Evolutionary conservation across 1,284 basidiomycete genomes (phyloP).

Genomic region (Cutaneotrichosporon spelunceum): DNA sequence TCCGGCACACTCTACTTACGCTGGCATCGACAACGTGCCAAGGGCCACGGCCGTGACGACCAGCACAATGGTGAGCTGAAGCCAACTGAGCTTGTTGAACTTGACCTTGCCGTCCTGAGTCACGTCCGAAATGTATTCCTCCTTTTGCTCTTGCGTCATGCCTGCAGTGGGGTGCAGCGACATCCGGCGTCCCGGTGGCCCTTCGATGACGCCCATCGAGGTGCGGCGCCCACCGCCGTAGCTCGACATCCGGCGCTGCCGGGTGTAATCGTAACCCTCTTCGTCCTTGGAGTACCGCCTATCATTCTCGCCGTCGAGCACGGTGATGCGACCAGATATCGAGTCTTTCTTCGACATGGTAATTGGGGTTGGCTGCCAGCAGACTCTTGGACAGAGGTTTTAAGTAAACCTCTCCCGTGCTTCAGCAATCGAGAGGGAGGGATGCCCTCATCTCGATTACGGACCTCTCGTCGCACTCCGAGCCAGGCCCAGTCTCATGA

Average conservation of each 20-base stretch:
- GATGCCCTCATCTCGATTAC: not conserved
- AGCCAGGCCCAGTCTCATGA: too few relatives aligned
- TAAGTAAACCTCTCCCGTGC: not conserved
- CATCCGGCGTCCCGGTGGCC: not conserved
- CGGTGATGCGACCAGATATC: not conserved
- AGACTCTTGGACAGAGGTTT: not conserved
- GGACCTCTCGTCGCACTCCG: not conserved
- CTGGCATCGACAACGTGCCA: conserved; percentile 19
- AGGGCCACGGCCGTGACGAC: conserved; percentile 22
- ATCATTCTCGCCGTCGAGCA: not conserved
- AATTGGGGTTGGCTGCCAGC: not conserved
- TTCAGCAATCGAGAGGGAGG: not conserved
- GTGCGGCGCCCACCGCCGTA: not conserved
- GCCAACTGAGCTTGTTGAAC: conserved; percentile 24
- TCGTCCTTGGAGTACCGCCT: not conserved
- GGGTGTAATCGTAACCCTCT: not conserved
- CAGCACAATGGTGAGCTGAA: conserved; percentile 22
- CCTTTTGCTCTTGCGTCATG: conserved; percentile 17
- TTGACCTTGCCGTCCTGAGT: conserved; percentile 18
- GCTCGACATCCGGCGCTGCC: not conserved
- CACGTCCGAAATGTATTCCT: conserved; percentile 14
- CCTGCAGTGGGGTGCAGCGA: conserved; percentile 3
- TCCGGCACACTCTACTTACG: conserved; percentile 8
- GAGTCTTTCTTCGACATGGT: not conserved
- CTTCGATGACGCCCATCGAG: not conserved